Base-by-base conservation (phyloP, 2,329 filamentous ascomycete genomes). In the Hypoxylon sp. region DNA sequence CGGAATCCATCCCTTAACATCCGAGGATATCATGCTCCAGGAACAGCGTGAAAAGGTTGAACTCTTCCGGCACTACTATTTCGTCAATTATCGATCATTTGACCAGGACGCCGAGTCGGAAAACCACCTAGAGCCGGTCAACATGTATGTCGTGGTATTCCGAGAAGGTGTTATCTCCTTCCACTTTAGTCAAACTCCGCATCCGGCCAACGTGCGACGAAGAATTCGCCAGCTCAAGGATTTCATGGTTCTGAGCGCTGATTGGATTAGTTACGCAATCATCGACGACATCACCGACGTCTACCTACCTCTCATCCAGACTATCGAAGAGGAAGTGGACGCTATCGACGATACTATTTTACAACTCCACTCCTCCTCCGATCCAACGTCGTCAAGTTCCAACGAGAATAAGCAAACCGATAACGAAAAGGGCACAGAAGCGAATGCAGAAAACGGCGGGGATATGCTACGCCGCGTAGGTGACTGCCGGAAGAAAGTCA, bases 221-320 rank as follows among this genome's bases (percentile, higher is more conserved):
- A 90, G 96, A 34, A 95, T 99, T 75, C 92, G 96, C 10, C 96
- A 99, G 79, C 82, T 99, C 50, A 93, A 93, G 71, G 96, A 99
- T 79, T 99, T 97, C 79, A 87, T 98, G 74, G 93, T 97, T 46
- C 84, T 98, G 11, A 95, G 92, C 50, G 93, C 95, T 0, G 96
- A 99, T 79, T 99, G 96, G 96, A 98, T 99, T 73, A 97, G 93
- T 6, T 99, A 99, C 76, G 96, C 94, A 51, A 92, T 98, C 72
- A 98, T 98, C 70, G 96, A 99, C 80, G 96, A 99, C 78, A 97
- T 99, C 74, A 99, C 96, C 5, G 96, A 99, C 79, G 94, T 94
- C 2, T 99, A 98, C 76, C 92, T 91, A 5, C 96, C 96, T 0
- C 83, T 98, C 51, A 98, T 99, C 61, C 92, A 97, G 74, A 89